Evolutionary conservation across 2,329 filamentous ascomycete genomes (phyloP).

Genomic region (Botrytis squamosa): DNA sequence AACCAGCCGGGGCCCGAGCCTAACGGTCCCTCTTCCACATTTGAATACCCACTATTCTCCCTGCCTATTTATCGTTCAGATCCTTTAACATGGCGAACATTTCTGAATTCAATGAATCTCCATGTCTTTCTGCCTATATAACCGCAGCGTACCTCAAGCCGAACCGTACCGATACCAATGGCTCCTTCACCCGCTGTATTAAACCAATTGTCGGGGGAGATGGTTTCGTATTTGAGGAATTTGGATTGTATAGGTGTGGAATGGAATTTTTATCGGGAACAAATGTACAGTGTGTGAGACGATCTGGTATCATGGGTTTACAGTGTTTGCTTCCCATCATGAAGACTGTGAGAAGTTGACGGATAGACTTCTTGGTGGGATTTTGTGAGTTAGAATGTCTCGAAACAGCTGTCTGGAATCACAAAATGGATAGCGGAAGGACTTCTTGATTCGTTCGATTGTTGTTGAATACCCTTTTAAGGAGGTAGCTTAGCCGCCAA

Average conservation of each 20-base stretch:
- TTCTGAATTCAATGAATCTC: too few species aligned
- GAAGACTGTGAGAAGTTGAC: neutral
- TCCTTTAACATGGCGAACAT: too few species aligned
- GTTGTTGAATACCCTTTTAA: neutral
- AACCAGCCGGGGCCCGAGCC: too few species aligned
- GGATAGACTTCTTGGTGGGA: neutral
- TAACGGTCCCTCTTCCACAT: too few species aligned
- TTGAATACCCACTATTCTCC: too few species aligned
- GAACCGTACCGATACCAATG: too few species aligned
- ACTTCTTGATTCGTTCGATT: neutral
- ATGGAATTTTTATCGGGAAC: neutral
- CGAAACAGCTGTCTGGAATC: too few species aligned
- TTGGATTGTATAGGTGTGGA: neutral
- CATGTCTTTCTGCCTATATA: too few species aligned
- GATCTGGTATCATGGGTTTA: neutral
- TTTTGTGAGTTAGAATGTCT: too few species aligned
- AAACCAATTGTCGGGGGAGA: neutral
- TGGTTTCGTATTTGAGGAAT: too few species aligned
- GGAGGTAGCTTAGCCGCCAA: neutral
- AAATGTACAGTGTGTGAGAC: neutral
- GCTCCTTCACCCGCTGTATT: neutral
- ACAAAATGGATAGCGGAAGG: neutral
- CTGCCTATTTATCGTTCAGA: too few species aligned
- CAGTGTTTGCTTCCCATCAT: neutral
- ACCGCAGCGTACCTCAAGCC: too few species aligned